Conservation (phyloP, 176 grass and related monocot species). For the Bromus sterilis region DNA sequence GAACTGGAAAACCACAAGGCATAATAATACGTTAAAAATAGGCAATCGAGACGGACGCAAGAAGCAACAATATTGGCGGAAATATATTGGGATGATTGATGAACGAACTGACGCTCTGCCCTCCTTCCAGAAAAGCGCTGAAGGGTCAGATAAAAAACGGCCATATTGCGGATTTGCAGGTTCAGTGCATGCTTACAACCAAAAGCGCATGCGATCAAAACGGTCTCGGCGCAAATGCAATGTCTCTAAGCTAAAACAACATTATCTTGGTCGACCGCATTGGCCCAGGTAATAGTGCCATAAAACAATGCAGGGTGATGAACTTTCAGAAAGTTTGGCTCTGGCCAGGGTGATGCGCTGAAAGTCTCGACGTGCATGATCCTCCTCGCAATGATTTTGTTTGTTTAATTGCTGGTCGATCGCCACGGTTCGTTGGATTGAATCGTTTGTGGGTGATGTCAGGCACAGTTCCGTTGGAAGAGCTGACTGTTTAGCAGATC, state of each 20-base stretch:
- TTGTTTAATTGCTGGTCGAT: neutral
- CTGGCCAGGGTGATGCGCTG: neutral
- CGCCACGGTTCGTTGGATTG: neutral
- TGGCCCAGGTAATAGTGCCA: neutral
- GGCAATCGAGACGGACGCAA: neutral
- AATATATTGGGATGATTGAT: neutral
- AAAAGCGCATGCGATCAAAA: neutral
- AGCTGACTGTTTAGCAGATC: neutral
- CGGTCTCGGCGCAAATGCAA: constrained; percentile 17
- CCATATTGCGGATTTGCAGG: too few relatives aligned
- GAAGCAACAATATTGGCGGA: neutral
- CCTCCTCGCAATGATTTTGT: neutral
- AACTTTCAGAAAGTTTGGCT: neutral
- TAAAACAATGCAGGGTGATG: neutral
- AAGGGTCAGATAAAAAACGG: neutral
- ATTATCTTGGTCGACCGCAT: constrained; percentile 30
- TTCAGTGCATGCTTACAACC: constrained; percentile 21
- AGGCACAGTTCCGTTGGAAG: neutral
- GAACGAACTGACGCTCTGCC: neutral
- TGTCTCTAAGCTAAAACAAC: neutral
- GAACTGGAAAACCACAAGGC: neutral
- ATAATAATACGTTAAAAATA: neutral
- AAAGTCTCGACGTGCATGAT: neutral
- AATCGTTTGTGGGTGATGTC: neutral
- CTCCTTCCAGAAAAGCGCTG: neutral